phyloP scores from a whole-genome alignment of 148 eudicot species.

The Pouteria glomerata region DNA sequence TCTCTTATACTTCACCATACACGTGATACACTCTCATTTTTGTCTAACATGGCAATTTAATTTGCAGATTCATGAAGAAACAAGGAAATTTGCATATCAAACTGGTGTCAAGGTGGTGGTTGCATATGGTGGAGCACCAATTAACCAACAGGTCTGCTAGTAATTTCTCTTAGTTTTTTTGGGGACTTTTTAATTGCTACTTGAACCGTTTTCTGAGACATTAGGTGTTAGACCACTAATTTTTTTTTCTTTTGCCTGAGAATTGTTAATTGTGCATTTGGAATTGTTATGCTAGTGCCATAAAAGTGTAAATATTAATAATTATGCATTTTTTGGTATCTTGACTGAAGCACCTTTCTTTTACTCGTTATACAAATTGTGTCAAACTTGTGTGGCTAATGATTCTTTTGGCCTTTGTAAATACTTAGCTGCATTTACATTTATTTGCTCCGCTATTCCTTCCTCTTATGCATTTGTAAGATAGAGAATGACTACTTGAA shows the following conservation, averaged over 20 bases:
- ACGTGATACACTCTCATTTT: not conserved
- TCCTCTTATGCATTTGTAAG: not conserved
- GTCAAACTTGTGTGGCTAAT: too few species aligned
- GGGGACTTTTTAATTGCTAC: not conserved
- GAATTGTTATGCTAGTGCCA: not conserved
- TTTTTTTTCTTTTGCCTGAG: not conserved
- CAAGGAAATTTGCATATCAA: constrained; percentile 47
- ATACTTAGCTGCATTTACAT: too few species aligned
- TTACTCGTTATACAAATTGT: too few species aligned
- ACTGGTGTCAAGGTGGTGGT: constrained; percentile 55
- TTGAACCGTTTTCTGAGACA: not conserved
- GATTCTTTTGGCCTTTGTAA: too few species aligned
- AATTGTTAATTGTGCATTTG: not conserved
- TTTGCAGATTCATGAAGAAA: constrained; percentile 48
- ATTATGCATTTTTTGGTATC: not conserved
- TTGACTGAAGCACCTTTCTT: not conserved
- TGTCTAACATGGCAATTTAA: not conserved
- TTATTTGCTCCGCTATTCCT: not conserved
- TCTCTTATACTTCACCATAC: not conserved
- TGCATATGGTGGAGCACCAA: constrained; percentile 56
- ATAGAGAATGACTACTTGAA: too few species aligned
- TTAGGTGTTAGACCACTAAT: not conserved
- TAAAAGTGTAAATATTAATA: not conserved
- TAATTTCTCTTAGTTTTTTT: not conserved
- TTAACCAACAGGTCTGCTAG: constrained; percentile 37